Percentiles rank a stretch among this genome's conserved stretches.
Evolutionary conservation across 208 protist genomes (phyloP).

Genomic region (Strigomonas culicis): DNA sequence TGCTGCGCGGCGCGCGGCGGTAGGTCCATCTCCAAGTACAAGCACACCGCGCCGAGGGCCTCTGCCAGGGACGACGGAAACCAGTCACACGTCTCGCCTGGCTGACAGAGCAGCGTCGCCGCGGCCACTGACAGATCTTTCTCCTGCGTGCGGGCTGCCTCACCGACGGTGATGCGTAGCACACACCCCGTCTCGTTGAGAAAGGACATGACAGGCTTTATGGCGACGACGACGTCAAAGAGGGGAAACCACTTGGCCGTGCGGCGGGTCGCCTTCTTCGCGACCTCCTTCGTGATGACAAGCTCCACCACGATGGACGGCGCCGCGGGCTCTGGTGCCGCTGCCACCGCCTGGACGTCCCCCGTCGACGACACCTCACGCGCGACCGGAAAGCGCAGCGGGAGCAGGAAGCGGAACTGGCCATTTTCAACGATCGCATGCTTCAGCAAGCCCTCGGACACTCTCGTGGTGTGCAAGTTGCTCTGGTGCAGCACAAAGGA

Average conservation of each 20-base stretch:
- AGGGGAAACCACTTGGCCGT: constrained; percentile 19
- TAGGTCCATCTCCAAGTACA: not conserved
- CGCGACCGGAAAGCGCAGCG: not conserved
- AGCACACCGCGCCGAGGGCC: constrained; percentile 11
- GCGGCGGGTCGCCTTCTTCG: constrained; percentile 19
- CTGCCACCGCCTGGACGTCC: not conserved
- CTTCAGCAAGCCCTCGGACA: not conserved
- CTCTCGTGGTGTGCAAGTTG: not conserved
- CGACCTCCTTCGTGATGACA: constrained; percentile 18
- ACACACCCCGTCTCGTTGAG: constrained; percentile 26
- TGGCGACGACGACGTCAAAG: constrained; percentile 28
- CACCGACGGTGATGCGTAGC: constrained; percentile 4
- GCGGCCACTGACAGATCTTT: not conserved
- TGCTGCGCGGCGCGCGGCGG: not conserved
- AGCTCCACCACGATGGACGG: constrained; percentile 15
- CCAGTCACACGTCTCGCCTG: constrained; percentile 23
- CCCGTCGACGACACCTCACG: not conserved
- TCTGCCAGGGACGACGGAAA: constrained; percentile 5
- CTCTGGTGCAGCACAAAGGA: constrained; percentile 7
- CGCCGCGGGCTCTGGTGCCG: not conserved
- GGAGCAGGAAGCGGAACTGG: not conserved
- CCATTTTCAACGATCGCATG: not conserved
- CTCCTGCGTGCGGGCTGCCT: constrained; percentile 3
- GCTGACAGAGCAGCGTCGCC: not conserved
- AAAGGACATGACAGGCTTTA: constrained; percentile 25